Evolutionary conservation across 2,329 filamentous ascomycete species (phyloP).

Genomic region (Plenodomus lindquistii): DNA sequence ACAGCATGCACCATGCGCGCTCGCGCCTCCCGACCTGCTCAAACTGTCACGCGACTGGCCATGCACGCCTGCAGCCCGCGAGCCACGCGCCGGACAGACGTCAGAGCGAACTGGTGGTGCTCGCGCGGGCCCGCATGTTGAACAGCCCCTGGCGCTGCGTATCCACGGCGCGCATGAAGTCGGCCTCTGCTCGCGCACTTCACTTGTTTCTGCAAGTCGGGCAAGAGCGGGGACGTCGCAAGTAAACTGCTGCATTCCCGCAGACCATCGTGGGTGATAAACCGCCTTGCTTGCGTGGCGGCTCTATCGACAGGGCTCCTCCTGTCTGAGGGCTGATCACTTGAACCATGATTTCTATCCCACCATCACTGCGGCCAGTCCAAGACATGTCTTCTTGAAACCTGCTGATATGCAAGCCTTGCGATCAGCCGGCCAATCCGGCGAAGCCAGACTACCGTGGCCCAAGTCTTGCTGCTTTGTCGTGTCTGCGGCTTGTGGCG

Average conservation of each 20-base stretch:
- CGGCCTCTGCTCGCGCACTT: neutral
- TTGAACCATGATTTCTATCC: slow-evolving; percentile 33
- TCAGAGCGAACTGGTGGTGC: slow-evolving; percentile 10
- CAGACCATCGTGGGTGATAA: slow-evolving; percentile 12
- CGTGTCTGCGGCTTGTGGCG: slow-evolving; percentile 4
- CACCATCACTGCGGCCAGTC: slow-evolving; percentile 15
- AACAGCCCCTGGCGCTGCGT: neutral
- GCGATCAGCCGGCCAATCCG: slow-evolving; percentile 21
- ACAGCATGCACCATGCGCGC: slow-evolving; percentile 15
- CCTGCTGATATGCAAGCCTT: slow-evolving; percentile 27
- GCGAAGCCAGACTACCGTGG: slow-evolving; percentile 1
- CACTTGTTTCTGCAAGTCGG: slow-evolving; percentile 4
- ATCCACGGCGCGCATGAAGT: neutral
- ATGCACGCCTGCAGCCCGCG: slow-evolving; percentile 1
- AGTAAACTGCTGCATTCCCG: slow-evolving; percentile 15
- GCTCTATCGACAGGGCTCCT: slow-evolving; percentile 15
- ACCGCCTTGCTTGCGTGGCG: slow-evolving; percentile 23
- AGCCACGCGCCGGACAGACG: slow-evolving; percentile 10
- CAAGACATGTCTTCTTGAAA: slow-evolving; percentile 28
- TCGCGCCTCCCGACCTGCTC: slow-evolving; percentile 9
- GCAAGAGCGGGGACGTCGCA: slow-evolving; percentile 28
- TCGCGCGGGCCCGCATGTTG: neutral
- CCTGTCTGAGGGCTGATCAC: slow-evolving; percentile 30
- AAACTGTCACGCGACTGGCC: slow-evolving; percentile 35
- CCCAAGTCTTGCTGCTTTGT: neutral